Conservation (phyloP, 495 filamentous ascomycete species). For the Niebla homalea region DNA sequence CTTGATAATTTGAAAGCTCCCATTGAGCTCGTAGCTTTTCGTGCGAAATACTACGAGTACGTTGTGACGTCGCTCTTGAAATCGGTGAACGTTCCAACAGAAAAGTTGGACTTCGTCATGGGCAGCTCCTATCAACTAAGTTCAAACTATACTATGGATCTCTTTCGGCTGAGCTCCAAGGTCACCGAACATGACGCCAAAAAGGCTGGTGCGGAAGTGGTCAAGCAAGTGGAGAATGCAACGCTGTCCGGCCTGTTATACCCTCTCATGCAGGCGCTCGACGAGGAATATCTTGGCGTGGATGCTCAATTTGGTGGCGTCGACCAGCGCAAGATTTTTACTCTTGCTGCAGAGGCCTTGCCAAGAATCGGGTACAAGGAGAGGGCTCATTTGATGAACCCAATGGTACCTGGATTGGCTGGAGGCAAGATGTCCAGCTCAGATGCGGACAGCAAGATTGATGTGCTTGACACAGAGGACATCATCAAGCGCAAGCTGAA, state of each 20-base stretch:
- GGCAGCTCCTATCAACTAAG: conserved; percentile 69
- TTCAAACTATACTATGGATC: conserved; percentile 57
- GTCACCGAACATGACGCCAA: conserved; percentile 57
- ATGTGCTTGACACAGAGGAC: conserved; percentile 69
- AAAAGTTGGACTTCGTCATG: conserved; percentile 70
- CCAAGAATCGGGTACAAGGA: conserved; percentile 57
- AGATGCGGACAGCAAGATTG: conserved; percentile 71
- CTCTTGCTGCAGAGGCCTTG: conserved; percentile 61
- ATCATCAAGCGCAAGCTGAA: conserved; percentile 63
- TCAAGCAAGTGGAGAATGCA: conserved; percentile 73
- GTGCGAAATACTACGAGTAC: conserved; percentile 58
- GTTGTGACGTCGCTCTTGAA: conserved; percentile 52
- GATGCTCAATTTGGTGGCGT: conserved; percentile 64
- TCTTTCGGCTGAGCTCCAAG: conserved; percentile 48
- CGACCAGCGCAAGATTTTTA: conserved; percentile 87
- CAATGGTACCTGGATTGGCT: conserved; percentile 74
- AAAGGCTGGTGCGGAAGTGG: conserved; percentile 82
- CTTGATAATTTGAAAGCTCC: conserved; percentile 34
- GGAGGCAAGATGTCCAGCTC: conserved; percentile 69
- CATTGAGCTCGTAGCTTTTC: conserved; percentile 74
- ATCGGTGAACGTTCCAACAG: conserved; percentile 59
- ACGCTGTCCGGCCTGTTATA: conserved; percentile 73
- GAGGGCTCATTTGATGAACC: conserved; percentile 75
- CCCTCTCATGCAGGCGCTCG: conserved; percentile 76
- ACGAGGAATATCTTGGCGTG: conserved; percentile 79